These are phyloP conservation scores for Kwoniella mangroviensis DNA, from an alignment of 768 basidiomycete species.

Conservation along the genomic window DNA sequence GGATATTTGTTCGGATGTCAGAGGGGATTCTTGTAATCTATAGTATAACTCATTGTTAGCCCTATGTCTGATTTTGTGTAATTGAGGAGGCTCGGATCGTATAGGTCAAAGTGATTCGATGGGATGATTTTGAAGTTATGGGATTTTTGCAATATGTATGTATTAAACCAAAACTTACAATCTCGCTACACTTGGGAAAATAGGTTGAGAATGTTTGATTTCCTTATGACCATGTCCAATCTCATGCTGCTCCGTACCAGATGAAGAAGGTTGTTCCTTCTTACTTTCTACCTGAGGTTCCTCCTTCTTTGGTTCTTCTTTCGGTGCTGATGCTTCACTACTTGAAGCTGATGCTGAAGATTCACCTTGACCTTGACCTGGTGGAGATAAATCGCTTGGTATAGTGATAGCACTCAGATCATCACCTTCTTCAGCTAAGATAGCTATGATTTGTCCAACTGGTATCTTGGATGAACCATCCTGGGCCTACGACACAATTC, in stretches of 20 bases:
- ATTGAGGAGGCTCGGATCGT: too few species aligned
- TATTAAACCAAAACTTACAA: constrained; percentile 59
- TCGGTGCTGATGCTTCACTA: neutral
- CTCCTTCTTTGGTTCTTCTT: constrained; percentile 30
- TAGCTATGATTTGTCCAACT: constrained; percentile 86
- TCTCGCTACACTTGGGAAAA: constrained; percentile 90
- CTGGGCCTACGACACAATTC: constrained; percentile 61
- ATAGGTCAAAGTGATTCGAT: too few species aligned
- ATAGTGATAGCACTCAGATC: constrained; percentile 81
- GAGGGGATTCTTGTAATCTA: constrained; percentile 50
- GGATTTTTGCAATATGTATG: too few species aligned
- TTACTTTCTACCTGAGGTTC: constrained; percentile 7
- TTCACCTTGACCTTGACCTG: neutral
- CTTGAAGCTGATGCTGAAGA: neutral
- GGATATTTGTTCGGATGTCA: constrained; percentile 58
- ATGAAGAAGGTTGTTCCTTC: constrained; percentile 6
- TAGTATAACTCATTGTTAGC: too few species aligned
- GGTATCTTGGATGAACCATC: constrained; percentile 83
- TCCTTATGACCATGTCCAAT: constrained; percentile 42
- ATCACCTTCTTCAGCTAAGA: constrained; percentile 95
- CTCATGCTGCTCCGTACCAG: constrained; percentile 4
- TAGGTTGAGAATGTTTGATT: constrained; percentile 66
- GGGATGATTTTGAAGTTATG: too few species aligned
- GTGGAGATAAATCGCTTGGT: constrained; percentile 51
- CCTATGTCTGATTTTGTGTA: too few species aligned